phyloP scores from a whole-genome alignment of 495 filamentous ascomycete genomes.

The Astrothelium subdiscretum region DNA sequence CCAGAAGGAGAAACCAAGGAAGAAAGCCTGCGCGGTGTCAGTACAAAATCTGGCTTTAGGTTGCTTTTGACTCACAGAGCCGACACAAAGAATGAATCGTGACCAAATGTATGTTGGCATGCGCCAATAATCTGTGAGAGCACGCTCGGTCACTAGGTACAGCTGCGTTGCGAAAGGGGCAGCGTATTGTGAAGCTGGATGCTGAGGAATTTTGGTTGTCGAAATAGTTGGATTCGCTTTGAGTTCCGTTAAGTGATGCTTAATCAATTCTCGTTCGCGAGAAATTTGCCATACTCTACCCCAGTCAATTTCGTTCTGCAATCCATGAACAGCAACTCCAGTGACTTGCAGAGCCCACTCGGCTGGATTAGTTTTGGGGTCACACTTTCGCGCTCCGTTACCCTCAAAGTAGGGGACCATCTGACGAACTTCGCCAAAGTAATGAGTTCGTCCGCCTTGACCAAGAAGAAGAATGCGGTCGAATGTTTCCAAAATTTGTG shows the following conservation, averaged over 20 bases:
- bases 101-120: slow-evolving; percentile 79
- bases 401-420: slow-evolving; percentile 53
- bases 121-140: slow-evolving; percentile 86
- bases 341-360: slow-evolving; percentile 62
- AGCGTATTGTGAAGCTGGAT: slow-evolving; percentile 28
- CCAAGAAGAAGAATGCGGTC: slow-evolving; percentile 60
- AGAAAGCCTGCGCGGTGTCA: too few species aligned
- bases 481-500: slow-evolving; percentile 62
- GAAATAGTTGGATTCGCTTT: slow-evolving; percentile 25
- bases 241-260: slow-evolving; percentile 47
- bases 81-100: slow-evolving; percentile 44
- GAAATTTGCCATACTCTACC: slow-evolving; percentile 64
- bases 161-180: slow-evolving; percentile 42
- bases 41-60: slow-evolving; percentile 29
- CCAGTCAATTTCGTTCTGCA: slow-evolving; percentile 67
- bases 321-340: slow-evolving; percentile 68
- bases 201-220: slow-evolving; percentile 21
- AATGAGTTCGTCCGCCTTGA: slow-evolving; percentile 57
- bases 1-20: slow-evolving; percentile 87
- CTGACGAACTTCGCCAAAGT: slow-evolving; percentile 50
- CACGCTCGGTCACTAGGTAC: slow-evolving; percentile 43
- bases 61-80: slow-evolving; percentile 16
- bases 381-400: slow-evolving; percentile 50
- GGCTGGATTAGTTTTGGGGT: slow-evolving; percentile 47
- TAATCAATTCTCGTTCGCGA: slow-evolving; percentile 53